Conservation (phyloP, 2,329 filamentous ascomycete species). For the Stachybotrys chartarum region DNA sequence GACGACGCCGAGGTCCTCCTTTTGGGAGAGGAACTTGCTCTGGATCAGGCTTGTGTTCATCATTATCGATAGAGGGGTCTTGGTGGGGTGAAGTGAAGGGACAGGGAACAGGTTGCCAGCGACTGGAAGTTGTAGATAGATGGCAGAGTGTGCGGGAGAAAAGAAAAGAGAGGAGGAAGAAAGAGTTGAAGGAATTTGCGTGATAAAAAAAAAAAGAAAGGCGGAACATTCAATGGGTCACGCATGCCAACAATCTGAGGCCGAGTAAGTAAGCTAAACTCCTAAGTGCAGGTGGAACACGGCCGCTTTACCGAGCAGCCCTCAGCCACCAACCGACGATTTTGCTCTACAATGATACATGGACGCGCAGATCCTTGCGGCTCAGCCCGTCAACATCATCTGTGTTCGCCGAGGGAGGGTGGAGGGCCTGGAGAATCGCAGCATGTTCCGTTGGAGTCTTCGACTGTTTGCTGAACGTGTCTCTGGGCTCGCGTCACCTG, state of each 20-base stretch:
- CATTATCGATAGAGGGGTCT: slow-evolving; percentile 5
- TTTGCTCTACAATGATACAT: no score
- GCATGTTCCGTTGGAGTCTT: no score
- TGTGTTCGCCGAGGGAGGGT: no score
- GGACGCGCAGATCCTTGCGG: no score
- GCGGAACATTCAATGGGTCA: neutral
- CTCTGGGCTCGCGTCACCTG: no score
- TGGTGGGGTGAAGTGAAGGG: neutral
- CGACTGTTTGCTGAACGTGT: no score
- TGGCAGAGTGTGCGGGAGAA: neutral
- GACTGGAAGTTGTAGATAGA: neutral
- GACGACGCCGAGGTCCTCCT: slow-evolving; percentile 79
- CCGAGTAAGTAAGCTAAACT: neutral
- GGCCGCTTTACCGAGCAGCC: neutral
- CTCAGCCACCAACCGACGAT: neutral
- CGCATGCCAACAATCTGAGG: neutral
- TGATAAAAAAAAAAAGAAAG: neutral
- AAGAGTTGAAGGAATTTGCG: neutral
- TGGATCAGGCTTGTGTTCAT: slow-evolving; percentile 49
- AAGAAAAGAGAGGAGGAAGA: neutral
- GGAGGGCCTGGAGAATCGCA: no score
- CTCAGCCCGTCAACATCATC: no score
- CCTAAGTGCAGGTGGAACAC: neutral
- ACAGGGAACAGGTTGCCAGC: neutral
- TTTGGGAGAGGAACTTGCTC: slow-evolving; percentile 71